Percentiles rank a stretch among this genome's conserved stretches.
phyloP scores from a whole-genome alignment of 345 rosid genomes.

The Populus simonii region DNA sequence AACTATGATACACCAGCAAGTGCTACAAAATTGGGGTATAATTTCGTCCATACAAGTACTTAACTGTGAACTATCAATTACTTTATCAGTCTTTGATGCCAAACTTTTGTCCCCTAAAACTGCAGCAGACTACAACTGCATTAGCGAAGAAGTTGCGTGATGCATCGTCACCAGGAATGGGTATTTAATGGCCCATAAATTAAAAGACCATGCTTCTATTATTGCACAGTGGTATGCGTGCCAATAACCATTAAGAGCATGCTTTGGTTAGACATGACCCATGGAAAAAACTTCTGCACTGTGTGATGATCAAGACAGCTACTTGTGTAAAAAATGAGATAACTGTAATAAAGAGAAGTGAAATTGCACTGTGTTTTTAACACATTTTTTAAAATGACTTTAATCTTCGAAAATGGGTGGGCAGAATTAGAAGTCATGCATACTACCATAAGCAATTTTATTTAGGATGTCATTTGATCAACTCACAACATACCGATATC shows the following conservation, averaged over 20 bases:
- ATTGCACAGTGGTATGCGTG: slow-evolving; percentile 37
- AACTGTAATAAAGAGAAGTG: slow-evolving; percentile 31
- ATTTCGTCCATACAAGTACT: slow-evolving; percentile 25
- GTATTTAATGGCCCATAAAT: slow-evolving; percentile 19
- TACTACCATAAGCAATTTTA: slow-evolving; percentile 1
- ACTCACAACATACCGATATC: not conserved
- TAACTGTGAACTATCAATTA: not conserved
- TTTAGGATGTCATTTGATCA: not conserved
- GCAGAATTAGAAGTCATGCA: not conserved
- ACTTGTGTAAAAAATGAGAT: slow-evolving; percentile 32
- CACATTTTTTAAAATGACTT: not conserved
- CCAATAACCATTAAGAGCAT: slow-evolving; percentile 31
- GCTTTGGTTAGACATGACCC: slow-evolving; percentile 33
- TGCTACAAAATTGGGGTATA: slow-evolving; percentile 59
- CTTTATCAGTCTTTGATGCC: slow-evolving; percentile 14
- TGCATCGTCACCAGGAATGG: slow-evolving; percentile 23
- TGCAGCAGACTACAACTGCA: slow-evolving; percentile 61
- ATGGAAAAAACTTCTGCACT: slow-evolving; percentile 12
- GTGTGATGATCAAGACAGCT: slow-evolving; percentile 24
- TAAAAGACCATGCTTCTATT: slow-evolving; percentile 37
- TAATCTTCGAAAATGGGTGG: not conserved
- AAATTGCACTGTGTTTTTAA: not conserved
- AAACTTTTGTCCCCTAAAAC: slow-evolving; percentile 20
- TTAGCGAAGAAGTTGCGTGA: slow-evolving; percentile 22
- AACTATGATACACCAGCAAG: slow-evolving; percentile 39